Conservation (phyloP, 2,329 filamentous ascomycete species). For the Monilinia fructicola region DNA sequence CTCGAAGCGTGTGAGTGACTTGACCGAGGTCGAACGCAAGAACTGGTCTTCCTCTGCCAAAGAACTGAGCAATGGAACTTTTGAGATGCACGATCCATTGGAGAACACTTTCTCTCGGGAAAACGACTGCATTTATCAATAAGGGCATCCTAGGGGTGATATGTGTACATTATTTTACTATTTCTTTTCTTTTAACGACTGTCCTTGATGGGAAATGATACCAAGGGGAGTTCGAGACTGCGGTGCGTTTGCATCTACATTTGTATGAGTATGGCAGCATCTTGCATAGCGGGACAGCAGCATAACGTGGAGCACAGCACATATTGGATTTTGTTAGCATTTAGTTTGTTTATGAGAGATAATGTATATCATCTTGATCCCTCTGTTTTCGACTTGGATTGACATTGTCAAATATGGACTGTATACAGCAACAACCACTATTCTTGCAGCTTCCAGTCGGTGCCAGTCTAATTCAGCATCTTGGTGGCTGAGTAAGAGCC, state of each 20-base stretch:
- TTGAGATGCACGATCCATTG: conserved; percentile 34
- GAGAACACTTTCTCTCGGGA: conserved; percentile 46
- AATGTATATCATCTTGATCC: neutral
- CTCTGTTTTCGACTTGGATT: neutral
- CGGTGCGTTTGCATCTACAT: neutral
- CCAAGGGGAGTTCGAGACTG: conserved; percentile 21
- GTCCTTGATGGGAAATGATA: conserved; percentile 21
- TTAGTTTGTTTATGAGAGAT: neutral
- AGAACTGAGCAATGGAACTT: conserved; percentile 25
- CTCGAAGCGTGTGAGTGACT: conserved; percentile 32
- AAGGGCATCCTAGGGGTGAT: neutral
- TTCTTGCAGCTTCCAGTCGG: neutral
- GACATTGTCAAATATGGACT: neutral
- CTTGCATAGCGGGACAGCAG: conserved; percentile 8
- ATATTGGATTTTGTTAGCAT: neutral
- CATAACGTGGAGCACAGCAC: conserved; percentile 7
- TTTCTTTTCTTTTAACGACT: neutral
- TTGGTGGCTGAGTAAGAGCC: too few species aligned
- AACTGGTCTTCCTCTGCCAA: conserved; percentile 18
- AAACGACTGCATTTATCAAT: conserved; percentile 36
- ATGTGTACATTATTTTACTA: conserved; percentile 20
- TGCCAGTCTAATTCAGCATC: neutral
- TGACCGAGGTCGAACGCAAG: conserved; percentile 15
- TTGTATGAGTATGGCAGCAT: conserved; percentile 17
- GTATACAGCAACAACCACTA: conserved; percentile 11